These are phyloP conservation scores for Geopyxis carbonaria DNA, from an alignment of 495 filamentous ascomycete genomes.

Conservation along the genomic window DNA sequence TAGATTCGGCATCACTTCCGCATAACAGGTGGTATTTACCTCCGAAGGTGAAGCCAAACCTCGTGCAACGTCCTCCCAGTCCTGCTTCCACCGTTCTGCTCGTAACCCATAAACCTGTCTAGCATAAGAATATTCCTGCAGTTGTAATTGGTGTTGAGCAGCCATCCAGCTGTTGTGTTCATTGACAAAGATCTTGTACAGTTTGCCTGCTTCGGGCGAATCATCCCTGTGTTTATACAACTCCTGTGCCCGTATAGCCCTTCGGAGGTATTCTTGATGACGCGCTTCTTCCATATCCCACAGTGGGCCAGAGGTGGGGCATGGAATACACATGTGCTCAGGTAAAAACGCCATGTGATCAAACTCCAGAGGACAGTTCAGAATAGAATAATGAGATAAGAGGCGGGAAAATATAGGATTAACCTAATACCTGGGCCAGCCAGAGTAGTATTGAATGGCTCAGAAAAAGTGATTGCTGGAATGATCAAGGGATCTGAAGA, in stretches of 20 bases:
- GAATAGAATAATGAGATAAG: background rate
- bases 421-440: background rate
- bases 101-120: background rate
- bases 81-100: background rate
- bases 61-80: background rate
- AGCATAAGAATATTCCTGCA: background rate
- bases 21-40: background rate
- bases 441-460: background rate
- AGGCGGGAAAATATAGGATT: background rate
- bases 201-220: background rate
- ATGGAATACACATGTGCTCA: background rate
- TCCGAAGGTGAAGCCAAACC: background rate
- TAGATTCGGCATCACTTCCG: background rate
- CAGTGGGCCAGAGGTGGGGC: background rate
- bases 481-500: background rate
- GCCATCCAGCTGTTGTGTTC: slow-evolving; percentile 1
- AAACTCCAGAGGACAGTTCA: background rate
- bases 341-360: background rate
- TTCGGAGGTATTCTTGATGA: background rate
- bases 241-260: background rate
- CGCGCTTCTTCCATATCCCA: slow-evolving; percentile 3
- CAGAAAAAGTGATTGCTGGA: background rate
- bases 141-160: background rate
- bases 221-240: background rate
- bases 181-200: slow-evolving; percentile 1